phyloP scores from a whole-genome alignment of 306 rosid species.

The Ormosia semicastrata region DNA sequence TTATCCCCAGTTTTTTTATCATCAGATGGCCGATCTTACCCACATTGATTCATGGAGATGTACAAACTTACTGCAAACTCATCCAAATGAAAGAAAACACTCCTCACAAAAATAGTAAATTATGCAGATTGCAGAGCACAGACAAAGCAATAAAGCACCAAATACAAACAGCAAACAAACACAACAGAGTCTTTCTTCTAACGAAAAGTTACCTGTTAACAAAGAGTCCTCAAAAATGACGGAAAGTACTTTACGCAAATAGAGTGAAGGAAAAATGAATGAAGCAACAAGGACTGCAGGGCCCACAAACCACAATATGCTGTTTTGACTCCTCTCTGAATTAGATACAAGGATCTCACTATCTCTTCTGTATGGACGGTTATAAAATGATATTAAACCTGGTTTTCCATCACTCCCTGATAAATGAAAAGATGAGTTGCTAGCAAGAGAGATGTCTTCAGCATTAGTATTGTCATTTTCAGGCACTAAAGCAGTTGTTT shows the following conservation, averaged over 20 bases:
- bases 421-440: slow-evolving; percentile 39
- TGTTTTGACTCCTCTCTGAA: slow-evolving; percentile 49
- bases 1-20: neutral
- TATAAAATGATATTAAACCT: slow-evolving; percentile 81
- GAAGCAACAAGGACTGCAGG: slow-evolving; percentile 94
- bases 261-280: slow-evolving; percentile 90
- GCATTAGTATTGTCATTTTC: slow-evolving; percentile 32
- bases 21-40: neutral
- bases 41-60: slow-evolving; percentile 12
- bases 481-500: slow-evolving; percentile 43
- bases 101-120: neutral
- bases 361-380: slow-evolving; percentile 53
- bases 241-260: slow-evolving; percentile 77
- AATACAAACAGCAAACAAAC: slow-evolving; percentile 2
- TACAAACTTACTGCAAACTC: neutral
- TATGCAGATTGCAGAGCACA: neutral
- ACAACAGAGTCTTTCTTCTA: neutral
- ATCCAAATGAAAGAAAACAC: slow-evolving; percentile 6
- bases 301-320: slow-evolving; percentile 76
- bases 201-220: slow-evolving; percentile 63
- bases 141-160: slow-evolving; percentile 17
- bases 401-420: slow-evolving; percentile 76
- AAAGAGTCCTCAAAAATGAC: slow-evolving; percentile 89
- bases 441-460: slow-evolving; percentile 45
- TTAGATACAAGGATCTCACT: slow-evolving; percentile 38